Evolutionary conservation across 345 rosid species (phyloP).

Genomic region (Alliaria petiolata): DNA sequence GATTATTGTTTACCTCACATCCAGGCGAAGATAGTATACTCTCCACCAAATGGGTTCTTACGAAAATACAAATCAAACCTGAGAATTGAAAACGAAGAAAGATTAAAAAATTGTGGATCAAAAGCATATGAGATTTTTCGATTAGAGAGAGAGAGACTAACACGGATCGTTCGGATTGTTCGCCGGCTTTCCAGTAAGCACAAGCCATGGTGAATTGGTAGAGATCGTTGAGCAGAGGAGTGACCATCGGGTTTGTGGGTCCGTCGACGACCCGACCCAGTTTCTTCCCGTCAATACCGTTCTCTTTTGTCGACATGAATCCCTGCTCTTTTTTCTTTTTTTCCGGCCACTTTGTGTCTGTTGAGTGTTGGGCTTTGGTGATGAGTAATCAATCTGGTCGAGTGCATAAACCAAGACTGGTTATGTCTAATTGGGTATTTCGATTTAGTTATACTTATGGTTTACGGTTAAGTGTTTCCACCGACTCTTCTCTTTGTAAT

Average conservation of each 20-base stretch:
- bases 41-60: constrained; percentile 95
- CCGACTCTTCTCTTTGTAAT: too few relatives aligned
- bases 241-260: constrained; percentile 93
- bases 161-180: constrained; percentile 85
- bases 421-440: too few relatives aligned
- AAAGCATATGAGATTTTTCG: too few relatives aligned
- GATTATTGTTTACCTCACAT: constrained; percentile 54
- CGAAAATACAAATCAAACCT: constrained; percentile 95
- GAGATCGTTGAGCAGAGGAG: constrained; percentile 93
- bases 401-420: too few relatives aligned
- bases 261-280: constrained; percentile 42
- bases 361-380: too few relatives aligned
- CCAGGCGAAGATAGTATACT: constrained; percentile 78
- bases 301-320: constrained; percentile 29
- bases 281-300: constrained; percentile 27
- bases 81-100: neutral
- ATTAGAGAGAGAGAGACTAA: neutral
- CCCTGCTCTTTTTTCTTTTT: neutral
- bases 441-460: too few relatives aligned
- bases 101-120: too few relatives aligned
- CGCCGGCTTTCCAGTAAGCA: constrained; percentile 96
- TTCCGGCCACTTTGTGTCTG: neutral
- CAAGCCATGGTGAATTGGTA: constrained; percentile 98
- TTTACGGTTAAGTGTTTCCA: too few relatives aligned
- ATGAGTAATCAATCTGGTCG: too few relatives aligned